A percentile compares a stretch with the other conserved stretches of the same genome.
Evolutionary conservation across 495 filamentous ascomycete genomes (phyloP).

Genomic region (Trypethelium eluteriae): DNA sequence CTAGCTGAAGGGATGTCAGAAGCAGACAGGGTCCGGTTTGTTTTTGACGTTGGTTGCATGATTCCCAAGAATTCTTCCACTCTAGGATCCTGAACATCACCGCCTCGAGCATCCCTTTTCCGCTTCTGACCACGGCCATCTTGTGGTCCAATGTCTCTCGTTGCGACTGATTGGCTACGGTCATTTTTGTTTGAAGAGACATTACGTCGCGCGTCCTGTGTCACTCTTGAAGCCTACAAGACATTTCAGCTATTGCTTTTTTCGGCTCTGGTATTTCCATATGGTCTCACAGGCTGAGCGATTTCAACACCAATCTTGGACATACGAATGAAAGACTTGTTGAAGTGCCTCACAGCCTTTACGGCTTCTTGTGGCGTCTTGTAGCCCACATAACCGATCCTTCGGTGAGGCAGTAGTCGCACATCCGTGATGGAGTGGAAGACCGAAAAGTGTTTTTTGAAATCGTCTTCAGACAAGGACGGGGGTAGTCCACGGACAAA

Average conservation of each 20-base stretch:
- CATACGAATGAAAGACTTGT: constrained; percentile 90
- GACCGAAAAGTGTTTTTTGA: constrained; percentile 78
- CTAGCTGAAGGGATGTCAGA: neutral
- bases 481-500: constrained; percentile 85
- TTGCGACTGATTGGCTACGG: neutral
- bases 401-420: constrained; percentile 75
- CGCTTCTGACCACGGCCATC: constrained; percentile 42
- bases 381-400: constrained; percentile 95
- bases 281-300: constrained; percentile 51
- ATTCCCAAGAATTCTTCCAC: constrained; percentile 79
- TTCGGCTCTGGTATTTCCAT: neutral
- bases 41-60: constrained; percentile 62
- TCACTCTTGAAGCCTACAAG: neutral
- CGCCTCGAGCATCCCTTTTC: constrained; percentile 43
- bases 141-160: neutral
- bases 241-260: neutral
- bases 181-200: neutral
- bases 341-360: constrained; percentile 85
- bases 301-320: constrained; percentile 90
- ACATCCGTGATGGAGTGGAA: constrained; percentile 75
- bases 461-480: constrained; percentile 62
- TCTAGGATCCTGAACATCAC: constrained; percentile 57
- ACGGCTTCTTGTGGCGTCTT: constrained; percentile 70
- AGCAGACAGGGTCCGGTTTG: neutral
- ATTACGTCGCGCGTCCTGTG: neutral